A percentile compares a stretch with the other conserved stretches of the same genome.
Conservation (phyloP, 371 early-diverging fungal genomes). For the Vairimorpha necatrix region DNA sequence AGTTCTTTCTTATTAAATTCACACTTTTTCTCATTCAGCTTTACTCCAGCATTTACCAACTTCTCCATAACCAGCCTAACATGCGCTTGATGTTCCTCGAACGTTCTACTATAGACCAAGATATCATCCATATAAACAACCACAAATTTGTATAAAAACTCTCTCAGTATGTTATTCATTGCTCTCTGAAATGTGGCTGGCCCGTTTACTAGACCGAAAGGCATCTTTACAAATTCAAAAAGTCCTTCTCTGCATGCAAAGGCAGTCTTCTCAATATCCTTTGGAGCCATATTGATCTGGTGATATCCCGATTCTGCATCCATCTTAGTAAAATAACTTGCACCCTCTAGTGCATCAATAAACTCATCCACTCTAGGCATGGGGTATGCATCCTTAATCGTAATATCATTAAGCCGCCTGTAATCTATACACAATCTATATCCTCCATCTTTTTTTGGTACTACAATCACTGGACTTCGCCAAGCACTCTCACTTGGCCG, state of each 20-base stretch:
- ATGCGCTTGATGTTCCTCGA: slow-evolving; percentile 19
- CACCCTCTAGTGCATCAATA: slow-evolving; percentile 44
- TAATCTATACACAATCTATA: slow-evolving; percentile 31
- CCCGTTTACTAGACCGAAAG: slow-evolving; percentile 28
- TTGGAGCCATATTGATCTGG: slow-evolving; percentile 59
- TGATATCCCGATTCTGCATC: slow-evolving; percentile 65
- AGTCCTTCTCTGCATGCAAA: slow-evolving; percentile 58
- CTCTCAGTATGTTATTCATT: slow-evolving; percentile 40
- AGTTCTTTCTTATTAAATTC: slow-evolving; percentile 16
- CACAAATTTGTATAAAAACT: slow-evolving; percentile 1
- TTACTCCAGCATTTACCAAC: not conserved
- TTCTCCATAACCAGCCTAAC: not conserved
- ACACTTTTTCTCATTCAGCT: slow-evolving; percentile 18
- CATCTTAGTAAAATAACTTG: slow-evolving; percentile 56
- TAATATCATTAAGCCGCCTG: slow-evolving; percentile 29
- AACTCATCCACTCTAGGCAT: slow-evolving; percentile 30
- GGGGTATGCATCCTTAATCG: slow-evolving; percentile 27
- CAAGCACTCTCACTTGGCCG: not conserved
- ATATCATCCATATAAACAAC: slow-evolving; percentile 43
- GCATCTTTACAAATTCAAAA: slow-evolving; percentile 59
- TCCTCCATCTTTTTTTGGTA: slow-evolving; percentile 5
- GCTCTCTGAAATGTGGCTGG: slow-evolving; percentile 52
- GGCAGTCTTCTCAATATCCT: slow-evolving; percentile 61
- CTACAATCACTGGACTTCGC: slow-evolving; percentile 6
- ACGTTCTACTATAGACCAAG: slow-evolving; percentile 18